Base-by-base conservation (phyloP, 495 filamentous ascomycete genomes). In the Neurospora africana region DNA sequence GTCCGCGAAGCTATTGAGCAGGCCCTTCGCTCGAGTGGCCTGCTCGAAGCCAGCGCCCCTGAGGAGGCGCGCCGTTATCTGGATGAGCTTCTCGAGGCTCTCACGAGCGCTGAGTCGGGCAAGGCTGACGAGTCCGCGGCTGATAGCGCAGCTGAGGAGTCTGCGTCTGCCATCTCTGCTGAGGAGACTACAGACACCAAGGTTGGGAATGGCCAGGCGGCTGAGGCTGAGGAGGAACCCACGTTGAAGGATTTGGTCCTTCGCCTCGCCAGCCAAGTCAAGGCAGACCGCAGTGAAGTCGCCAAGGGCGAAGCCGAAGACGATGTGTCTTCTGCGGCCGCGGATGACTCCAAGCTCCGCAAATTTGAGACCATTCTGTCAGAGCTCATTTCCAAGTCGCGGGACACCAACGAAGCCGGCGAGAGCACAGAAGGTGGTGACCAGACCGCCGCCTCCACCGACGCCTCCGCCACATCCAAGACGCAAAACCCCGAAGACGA, bases 1-100 rank as follows among this genome's bases (percentile, higher is more conserved):
- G 78, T 85, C 19, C 75, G 79, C n/a, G 82, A 83, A 40, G 80
- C 83, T 4, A 80, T 86, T 23, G 79, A 81, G 41, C 77, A 83
- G n/a, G 82, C 84, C 6, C 73, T 86, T 8, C 76, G 80, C 72
- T 78, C 84, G 70, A 83, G 82, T 71, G 83, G 82, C 9, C 76
- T 85, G 7, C 77, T 84, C 21, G 78, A 74, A n/a, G 73, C 74
- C n/a, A 77, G 73, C 40, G 78, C 78, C 0, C 72, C 78, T 7
- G 77, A 76, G 4, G 83, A 84, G 39, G 75, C 77, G 9, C 77
- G 77, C 15, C 77, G 77, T 44, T 82, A 83, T 33, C 75, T 84
- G 13, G 79, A 83, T 69, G 76, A 75, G n/a, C 77, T 85, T 36
- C 77, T 85, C 4, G 78, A 77, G 43, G 79, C 82, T 9, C 74